These are phyloP conservation scores for Hypoxylon sp. DNA, from an alignment of 2,329 filamentous ascomycete genomes.

Conservation along the genomic window DNA sequence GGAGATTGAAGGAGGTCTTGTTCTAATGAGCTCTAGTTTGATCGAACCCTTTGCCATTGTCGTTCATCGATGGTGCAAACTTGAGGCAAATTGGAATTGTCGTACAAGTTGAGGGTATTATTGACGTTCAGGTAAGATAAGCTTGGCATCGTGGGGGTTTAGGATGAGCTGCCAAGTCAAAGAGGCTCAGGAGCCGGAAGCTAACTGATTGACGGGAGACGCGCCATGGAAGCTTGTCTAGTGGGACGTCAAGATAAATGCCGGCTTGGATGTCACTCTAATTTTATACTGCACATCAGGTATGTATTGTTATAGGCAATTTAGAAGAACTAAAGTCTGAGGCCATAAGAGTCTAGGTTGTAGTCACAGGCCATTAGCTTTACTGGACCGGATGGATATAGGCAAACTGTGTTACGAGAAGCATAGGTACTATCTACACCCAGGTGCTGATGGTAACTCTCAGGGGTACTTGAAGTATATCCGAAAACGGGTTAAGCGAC, in stretches of 20 bases:
- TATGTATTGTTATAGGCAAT: background rate
- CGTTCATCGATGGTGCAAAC: slow-evolving; percentile 57
- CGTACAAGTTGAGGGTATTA: slow-evolving; percentile 52
- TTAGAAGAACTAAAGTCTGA: no score
- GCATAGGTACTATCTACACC: background rate
- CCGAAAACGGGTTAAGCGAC: background rate
- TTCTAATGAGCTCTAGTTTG: slow-evolving; percentile 69
- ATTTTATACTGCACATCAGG: background rate
- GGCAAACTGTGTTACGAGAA: background rate
- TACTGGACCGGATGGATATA: background rate
- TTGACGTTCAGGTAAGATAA: slow-evolving; percentile 59
- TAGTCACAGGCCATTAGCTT: background rate
- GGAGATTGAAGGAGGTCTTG: slow-evolving; percentile 69
- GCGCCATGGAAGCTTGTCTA: slow-evolving; percentile 14
- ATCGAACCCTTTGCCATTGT: slow-evolving; percentile 70
- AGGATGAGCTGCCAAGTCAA: slow-evolving; percentile 54
- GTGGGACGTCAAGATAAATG: background rate
- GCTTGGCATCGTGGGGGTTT: slow-evolving; percentile 64
- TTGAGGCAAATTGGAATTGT: background rate
- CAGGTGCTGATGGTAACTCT: background rate
- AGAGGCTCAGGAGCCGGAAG: slow-evolving; percentile 5
- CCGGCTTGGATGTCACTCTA: background rate
- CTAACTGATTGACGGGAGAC: background rate
- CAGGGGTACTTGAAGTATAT: slow-evolving; percentile 7
- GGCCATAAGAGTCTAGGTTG: background rate